These are phyloP conservation scores for Ceriops tagal DNA, from an alignment of 345 rosid genomes.

Conservation along the genomic window DNA sequence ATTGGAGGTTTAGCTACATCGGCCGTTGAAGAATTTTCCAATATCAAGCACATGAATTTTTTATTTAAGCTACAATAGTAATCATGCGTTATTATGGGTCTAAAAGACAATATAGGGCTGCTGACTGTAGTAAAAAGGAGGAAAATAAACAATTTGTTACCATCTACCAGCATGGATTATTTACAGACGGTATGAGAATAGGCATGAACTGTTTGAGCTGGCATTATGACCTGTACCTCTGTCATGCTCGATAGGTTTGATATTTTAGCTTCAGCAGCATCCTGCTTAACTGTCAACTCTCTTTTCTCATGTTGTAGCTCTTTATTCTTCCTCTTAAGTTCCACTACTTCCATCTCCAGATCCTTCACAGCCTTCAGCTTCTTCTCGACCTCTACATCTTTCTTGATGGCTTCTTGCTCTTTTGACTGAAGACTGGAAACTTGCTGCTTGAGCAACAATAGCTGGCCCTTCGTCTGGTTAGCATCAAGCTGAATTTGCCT, in stretches of 20 bases:
- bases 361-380: conserved; percentile 70
- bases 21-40: no score
- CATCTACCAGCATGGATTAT: no score
- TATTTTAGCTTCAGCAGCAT: conserved; percentile 75
- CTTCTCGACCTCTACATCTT: conserved; percentile 62
- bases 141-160: not conserved
- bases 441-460: conserved; percentile 85
- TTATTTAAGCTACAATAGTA: no score
- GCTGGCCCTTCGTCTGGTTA: conserved; percentile 88
- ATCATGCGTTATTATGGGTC: no score
- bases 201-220: not conserved
- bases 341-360: conserved; percentile 77
- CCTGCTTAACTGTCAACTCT: conserved; percentile 70
- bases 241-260: conserved; percentile 78
- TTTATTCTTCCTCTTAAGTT: conserved; percentile 84
- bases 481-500: conserved; percentile 92
- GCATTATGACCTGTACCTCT: conserved; percentile 47
- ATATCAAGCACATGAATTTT: no score
- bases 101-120: not conserved
- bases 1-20: no score
- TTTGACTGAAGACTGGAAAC: conserved; percentile 76
- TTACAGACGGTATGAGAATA: no score
- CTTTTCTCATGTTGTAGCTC: conserved; percentile 97
- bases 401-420: conserved; percentile 76
- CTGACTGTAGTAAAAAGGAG: not conserved